Base-by-base conservation (phyloP, 768 basidiomycete species). In the Termitomyces sp. region DNA sequence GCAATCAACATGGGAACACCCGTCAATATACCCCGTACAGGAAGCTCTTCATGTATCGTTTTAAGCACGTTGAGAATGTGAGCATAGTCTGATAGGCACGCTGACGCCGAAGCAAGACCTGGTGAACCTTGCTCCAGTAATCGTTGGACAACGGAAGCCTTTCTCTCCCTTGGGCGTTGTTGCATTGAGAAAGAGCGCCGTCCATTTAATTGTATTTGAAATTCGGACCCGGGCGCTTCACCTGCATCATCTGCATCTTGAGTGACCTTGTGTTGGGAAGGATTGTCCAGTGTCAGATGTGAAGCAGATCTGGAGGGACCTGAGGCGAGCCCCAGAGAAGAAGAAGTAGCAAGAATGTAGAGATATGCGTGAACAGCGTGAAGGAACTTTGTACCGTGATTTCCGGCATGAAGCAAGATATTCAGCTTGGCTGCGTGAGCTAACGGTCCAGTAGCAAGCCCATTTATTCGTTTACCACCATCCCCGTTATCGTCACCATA, bases 1-100 rank as follows among this genome's bases (percentile, higher is more conserved):
- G 89, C 85, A n/a, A 91, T 66, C 27, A 97, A 70, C 91, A 97
- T 94, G 5, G 94, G 94, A 34, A 91, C 71, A 21, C 92, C 90
- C 2, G 85, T 83, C 17, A 94, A 71, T 40, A 96, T 63, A 2
- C 85, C 88, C 41, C 87, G 82, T 27, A 87, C 72, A 1, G 94
- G 93, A n/a, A 91, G 68, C 49, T 86, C 78, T 59, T 86, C 76
- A 49, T 92, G 86, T 27, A 91, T 76, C 3, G 81, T 79, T 5
- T 74, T 77, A 37, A 96, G 77, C 30, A 94, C 78, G 43, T 81
- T 77, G 41, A 88, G 73, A 32, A 93, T 80, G 64, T 85, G 82
- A 9, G 82, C 76, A 66, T 91, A 92, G 63, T 96, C 94, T 37
- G 84, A 83, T 16, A 85, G 71, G 7, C 79, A 84, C 11, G 91